These are phyloP conservation scores for Hypoxylon sp. DNA, from an alignment of 2,329 filamentous ascomycete genomes.

Conservation along the genomic window DNA sequence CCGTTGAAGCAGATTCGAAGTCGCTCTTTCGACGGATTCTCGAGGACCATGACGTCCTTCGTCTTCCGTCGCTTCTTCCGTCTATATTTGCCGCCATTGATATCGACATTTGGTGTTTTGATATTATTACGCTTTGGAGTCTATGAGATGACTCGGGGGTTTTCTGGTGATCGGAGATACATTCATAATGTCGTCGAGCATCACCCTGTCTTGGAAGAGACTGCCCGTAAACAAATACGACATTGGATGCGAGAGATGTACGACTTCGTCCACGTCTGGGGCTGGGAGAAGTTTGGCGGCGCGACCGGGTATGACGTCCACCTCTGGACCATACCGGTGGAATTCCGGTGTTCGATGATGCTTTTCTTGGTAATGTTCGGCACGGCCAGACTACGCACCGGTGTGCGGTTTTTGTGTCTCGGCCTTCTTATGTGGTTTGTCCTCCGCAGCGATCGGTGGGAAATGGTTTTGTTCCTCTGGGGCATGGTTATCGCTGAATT, in stretches of 20 bases:
- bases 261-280: slow-evolving; percentile 60
- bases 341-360: slow-evolving; percentile 66
- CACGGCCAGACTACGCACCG: slow-evolving; percentile 55
- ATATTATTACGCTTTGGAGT: slow-evolving; percentile 55
- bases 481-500: slow-evolving; percentile 65
- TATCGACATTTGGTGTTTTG: slow-evolving; percentile 59
- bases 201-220: slow-evolving; percentile 53
- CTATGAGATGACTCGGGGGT: slow-evolving; percentile 59
- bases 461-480: slow-evolving; percentile 62
- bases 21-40: slow-evolving; percentile 51
- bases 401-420: slow-evolving; percentile 55
- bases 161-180: slow-evolving; percentile 53
- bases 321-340: slow-evolving; percentile 70
- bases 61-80: slow-evolving; percentile 61
- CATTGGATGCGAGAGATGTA: slow-evolving; percentile 60
- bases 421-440: slow-evolving; percentile 53
- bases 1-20: slow-evolving; percentile 57
- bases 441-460: slow-evolving; percentile 61
- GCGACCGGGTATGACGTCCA: slow-evolving; percentile 64
- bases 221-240: slow-evolving; percentile 51
- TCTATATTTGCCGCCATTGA: slow-evolving; percentile 60
- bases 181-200: slow-evolving; percentile 60
- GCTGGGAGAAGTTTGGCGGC: slow-evolving; percentile 58
- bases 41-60: slow-evolving; percentile 58
- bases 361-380: slow-evolving; percentile 63